These are phyloP conservation scores for Sporobolomyces pararoseus DNA, from an alignment of 768 basidiomycete species.

Conservation along the genomic window DNA sequence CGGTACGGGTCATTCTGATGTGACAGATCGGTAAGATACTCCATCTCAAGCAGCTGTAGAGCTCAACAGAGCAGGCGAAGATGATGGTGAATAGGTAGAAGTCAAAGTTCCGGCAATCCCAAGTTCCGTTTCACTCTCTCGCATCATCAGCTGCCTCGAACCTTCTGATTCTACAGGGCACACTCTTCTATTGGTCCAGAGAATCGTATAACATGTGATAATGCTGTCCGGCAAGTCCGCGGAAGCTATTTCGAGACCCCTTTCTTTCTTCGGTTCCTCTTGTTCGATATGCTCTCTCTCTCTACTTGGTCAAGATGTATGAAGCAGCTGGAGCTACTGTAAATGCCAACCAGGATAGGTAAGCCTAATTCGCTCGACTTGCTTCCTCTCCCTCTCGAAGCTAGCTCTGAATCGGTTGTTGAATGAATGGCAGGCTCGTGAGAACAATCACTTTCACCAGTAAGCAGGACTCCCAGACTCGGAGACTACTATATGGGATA, in stretches of 20 bases:
- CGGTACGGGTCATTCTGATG: slow-evolving; percentile 20
- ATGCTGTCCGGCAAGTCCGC: neutral
- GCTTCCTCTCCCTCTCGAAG: no score
- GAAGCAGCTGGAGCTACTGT: neutral
- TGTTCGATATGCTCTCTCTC: neutral
- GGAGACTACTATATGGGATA: no score
- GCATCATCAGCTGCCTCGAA: neutral
- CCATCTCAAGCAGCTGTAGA: slow-evolving; percentile 1
- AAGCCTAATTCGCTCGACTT: no score
- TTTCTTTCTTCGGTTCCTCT: no score
- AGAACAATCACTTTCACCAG: slow-evolving; percentile 9
- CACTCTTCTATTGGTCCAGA: no score
- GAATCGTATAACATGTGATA: no score
- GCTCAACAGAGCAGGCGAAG: neutral
- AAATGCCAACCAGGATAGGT: no score
- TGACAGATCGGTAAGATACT: neutral
- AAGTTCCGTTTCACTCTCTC: neutral
- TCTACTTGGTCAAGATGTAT: neutral
- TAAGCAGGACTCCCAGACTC: slow-evolving; percentile 4
- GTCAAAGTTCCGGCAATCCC: neutral
- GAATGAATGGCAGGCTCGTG: no score
- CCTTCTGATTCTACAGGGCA: no score
- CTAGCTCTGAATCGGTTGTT: no score
- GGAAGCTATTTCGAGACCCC: neutral
- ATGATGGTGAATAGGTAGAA: neutral